These are phyloP conservation scores for Agrocybe praecox DNA, from an alignment of 768 basidiomycete species.

Conservation along the genomic window DNA sequence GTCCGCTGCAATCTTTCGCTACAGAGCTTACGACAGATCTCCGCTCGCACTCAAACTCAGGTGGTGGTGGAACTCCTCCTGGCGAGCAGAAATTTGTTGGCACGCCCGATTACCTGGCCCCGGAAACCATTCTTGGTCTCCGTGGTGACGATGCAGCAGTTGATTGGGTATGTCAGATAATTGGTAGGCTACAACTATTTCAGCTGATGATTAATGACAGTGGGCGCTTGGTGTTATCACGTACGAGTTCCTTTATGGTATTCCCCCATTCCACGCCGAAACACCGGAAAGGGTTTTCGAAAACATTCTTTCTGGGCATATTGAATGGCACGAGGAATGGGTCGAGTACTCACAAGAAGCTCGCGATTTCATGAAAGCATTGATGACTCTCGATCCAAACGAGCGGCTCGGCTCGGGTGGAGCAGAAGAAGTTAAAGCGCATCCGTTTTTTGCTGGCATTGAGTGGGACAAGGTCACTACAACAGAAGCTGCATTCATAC, in stretches of 20 bases:
- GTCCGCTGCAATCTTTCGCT: conserved; percentile 86
- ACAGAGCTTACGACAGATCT: conserved; percentile 83
- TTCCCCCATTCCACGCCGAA: conserved; percentile 97
- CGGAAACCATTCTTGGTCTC: conserved; percentile 93
- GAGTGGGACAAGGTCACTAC: conserved; percentile 93
- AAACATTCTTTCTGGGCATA: conserved; percentile 91
- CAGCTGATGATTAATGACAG: conserved; percentile 39
- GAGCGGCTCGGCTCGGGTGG: conserved; percentile 85
- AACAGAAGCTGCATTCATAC: conserved; percentile 92
- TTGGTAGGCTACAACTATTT: conserved; percentile 9
- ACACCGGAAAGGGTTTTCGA: conserved; percentile 98
- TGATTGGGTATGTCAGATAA: conserved; percentile 78
- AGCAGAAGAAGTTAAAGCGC: conserved; percentile 89
- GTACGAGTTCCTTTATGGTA: conserved; percentile 96
- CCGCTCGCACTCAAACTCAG: conserved; percentile 72
- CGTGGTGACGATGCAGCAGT: conserved; percentile 94
- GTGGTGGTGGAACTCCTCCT: conserved; percentile 62
- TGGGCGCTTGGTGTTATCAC: conserved; percentile 99
- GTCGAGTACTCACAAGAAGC: conserved; percentile 85
- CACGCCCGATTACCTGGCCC: conserved; percentile 96
- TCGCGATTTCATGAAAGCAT: conserved; percentile 85
- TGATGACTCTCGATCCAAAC: conserved; percentile 80
- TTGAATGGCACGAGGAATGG: conserved; percentile 97
- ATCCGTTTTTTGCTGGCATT: conserved; percentile 88
- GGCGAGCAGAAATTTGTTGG: conserved; percentile 95